These are phyloP conservation scores for Otatea glauca DNA, from an alignment of 176 grass and related monocot genomes.

Conservation along the genomic window DNA sequence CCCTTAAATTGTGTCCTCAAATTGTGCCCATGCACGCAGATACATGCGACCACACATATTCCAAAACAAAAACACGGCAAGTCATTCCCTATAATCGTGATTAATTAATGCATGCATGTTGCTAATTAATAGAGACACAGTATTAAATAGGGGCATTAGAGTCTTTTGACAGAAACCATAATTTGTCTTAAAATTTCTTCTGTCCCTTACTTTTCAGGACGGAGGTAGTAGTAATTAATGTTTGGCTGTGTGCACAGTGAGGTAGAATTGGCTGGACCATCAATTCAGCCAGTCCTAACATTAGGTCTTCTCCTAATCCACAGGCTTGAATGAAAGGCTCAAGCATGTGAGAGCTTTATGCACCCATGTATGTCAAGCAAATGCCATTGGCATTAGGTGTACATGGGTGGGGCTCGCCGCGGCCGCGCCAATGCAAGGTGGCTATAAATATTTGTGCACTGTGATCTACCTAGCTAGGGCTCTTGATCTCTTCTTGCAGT, in stretches of 20 bases:
- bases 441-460: slow-evolving; percentile 47
- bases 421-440: slow-evolving; percentile 33
- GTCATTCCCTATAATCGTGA: too few species aligned
- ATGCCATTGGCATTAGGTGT: slow-evolving; percentile 26
- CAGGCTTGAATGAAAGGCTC: slow-evolving; percentile 51
- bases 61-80: too few species aligned
- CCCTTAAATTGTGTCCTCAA: too few species aligned
- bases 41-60: too few species aligned
- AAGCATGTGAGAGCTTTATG: slow-evolving; percentile 58
- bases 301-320: slow-evolving; percentile 40
- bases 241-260: neutral
- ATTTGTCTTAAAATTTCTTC: too few species aligned
- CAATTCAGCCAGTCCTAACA: slow-evolving; percentile 51
- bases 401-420: slow-evolving; percentile 32
- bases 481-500: neutral
- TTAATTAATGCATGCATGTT: too few species aligned
- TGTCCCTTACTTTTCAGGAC: too few species aligned
- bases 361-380: slow-evolving; percentile 45
- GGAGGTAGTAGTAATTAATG: too few species aligned
- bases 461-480: slow-evolving; percentile 33
- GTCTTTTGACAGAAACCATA: too few species aligned
- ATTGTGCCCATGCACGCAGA: too few species aligned
- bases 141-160: too few species aligned
- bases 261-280: slow-evolving; percentile 64
- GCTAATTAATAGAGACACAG: too few species aligned